phyloP scores from a whole-genome alignment of 2,329 filamentous ascomycete species.

The Lasiodiplodia sp. region DNA sequence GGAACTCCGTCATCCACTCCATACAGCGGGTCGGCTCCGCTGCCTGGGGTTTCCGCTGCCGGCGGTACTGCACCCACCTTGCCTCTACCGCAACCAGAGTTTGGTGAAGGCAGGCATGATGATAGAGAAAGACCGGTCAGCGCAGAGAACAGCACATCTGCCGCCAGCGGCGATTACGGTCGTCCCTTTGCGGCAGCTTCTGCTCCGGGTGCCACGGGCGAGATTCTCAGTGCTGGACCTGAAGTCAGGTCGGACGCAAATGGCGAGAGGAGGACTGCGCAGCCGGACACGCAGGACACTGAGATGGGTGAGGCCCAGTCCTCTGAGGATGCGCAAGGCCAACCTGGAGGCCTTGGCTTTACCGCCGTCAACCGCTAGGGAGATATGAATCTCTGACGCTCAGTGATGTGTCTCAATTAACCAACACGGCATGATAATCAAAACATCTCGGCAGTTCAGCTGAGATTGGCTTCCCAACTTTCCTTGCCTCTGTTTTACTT shows the following conservation, averaged over 20 bases:
- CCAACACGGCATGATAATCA: background rate
- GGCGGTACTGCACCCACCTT: constrained; percentile 39
- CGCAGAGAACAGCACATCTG: constrained; percentile 34
- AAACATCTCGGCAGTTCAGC: background rate
- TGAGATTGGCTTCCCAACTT: background rate
- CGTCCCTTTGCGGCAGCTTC: constrained; percentile 34
- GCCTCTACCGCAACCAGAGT: constrained; percentile 23
- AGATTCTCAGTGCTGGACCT: constrained; percentile 29
- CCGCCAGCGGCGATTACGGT: constrained; percentile 41
- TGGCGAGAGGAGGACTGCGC: constrained; percentile 38
- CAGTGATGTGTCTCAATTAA: background rate
- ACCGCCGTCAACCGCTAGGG: constrained; percentile 47
- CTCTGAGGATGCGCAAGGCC: background rate
- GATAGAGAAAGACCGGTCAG: constrained; percentile 32
- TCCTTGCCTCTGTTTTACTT: background rate
- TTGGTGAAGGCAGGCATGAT: constrained; percentile 31
- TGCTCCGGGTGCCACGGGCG: constrained; percentile 29
- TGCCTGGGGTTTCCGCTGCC: constrained; percentile 40
- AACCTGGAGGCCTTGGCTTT: constrained; percentile 38
- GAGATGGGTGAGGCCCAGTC: constrained; percentile 49
- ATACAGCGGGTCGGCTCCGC: constrained; percentile 31
- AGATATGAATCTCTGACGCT: background rate
- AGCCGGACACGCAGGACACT: constrained; percentile 41
- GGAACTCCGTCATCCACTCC: constrained; percentile 33
- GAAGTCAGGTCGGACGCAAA: constrained; percentile 42